Conservation (phyloP, 1,284 basidiomycete species). For the Rhodofomes roseus region DNA sequence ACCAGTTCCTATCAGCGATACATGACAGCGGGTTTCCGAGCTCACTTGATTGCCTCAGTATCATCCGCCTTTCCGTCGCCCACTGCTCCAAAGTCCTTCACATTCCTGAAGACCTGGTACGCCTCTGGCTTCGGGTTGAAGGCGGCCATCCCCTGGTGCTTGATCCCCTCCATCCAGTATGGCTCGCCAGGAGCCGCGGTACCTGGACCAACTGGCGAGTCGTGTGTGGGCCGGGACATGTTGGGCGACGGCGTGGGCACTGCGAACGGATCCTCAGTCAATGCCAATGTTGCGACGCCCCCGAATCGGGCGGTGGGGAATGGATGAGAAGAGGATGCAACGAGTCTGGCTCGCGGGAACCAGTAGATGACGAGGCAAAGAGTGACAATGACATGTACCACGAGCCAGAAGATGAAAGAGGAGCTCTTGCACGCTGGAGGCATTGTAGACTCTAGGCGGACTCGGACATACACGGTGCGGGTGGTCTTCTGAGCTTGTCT, state of each 20-base stretch:
- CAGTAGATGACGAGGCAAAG: not conserved
- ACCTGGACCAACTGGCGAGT: conserved; percentile 36
- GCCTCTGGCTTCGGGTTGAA: conserved; percentile 49
- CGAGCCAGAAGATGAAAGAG: not conserved
- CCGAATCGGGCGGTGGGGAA: not conserved
- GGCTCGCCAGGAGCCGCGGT: conserved; percentile 53
- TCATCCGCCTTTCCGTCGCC: conserved; percentile 72
- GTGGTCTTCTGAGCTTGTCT: conserved; percentile 2
- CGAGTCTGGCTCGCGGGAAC: not conserved
- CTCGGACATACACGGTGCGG: conserved; percentile 1
- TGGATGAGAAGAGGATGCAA: not conserved
- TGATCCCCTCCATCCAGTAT: conserved; percentile 69
- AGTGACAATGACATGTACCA: not conserved
- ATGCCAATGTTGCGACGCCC: not conserved
- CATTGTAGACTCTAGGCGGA: too few relatives aligned
- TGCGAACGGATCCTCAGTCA: conserved; percentile 1
- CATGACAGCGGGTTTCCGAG: not conserved
- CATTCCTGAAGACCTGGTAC: conserved; percentile 76
- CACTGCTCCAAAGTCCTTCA: conserved; percentile 59
- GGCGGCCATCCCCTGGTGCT: conserved; percentile 58
- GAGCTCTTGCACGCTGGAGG: not conserved
- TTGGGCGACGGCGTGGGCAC: not conserved
- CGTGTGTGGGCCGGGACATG: not conserved
- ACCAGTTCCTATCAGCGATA: not conserved
- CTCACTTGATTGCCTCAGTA: conserved; percentile 65